A percentile compares a stretch with the other conserved stretches of the same genome.
Conservation (phyloP, 2,329 filamentous ascomycete species). For the Colletotrichum spinosum region DNA sequence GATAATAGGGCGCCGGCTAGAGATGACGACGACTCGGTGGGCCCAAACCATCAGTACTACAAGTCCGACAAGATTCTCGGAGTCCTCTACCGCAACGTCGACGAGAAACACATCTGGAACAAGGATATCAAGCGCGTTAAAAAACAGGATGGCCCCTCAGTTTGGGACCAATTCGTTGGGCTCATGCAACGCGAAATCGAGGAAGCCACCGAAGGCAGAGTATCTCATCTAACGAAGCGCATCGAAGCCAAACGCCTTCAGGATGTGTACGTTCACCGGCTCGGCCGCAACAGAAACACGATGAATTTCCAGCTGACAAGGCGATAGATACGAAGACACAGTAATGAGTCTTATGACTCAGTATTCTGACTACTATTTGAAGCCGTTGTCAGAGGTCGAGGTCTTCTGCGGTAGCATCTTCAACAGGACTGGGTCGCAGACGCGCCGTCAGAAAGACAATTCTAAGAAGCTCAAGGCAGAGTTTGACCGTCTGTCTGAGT, state of each 20-base stretch:
- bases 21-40: conserved; percentile 60
- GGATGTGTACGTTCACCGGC: conserved; percentile 52
- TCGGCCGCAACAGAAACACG: background rate
- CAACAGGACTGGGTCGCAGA: conserved; percentile 62
- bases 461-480: conserved; percentile 64
- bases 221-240: conserved; percentile 49
- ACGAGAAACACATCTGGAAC: conserved; percentile 76
- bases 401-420: conserved; percentile 68
- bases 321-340: conserved; percentile 57
- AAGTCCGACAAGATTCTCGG: conserved; percentile 76
- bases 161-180: conserved; percentile 58
- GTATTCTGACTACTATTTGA: conserved; percentile 58
- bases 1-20: conserved; percentile 51
- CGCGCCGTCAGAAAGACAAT: conserved; percentile 61
- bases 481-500: conserved; percentile 59
- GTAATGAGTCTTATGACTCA: conserved; percentile 55
- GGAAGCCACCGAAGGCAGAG: conserved; percentile 40
- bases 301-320: background rate
- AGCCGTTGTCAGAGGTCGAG: conserved; percentile 61
- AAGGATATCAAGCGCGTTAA: conserved; percentile 55
- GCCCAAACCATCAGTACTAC: conserved; percentile 69
- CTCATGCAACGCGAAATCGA: conserved; percentile 44
- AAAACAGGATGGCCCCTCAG: conserved; percentile 44
- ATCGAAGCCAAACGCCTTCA: conserved; percentile 58
- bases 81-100: conserved; percentile 75